Evolutionary conservation across 2,329 filamentous ascomycete genomes (phyloP).

Genomic region (Colletotrichum truncatum): DNA sequence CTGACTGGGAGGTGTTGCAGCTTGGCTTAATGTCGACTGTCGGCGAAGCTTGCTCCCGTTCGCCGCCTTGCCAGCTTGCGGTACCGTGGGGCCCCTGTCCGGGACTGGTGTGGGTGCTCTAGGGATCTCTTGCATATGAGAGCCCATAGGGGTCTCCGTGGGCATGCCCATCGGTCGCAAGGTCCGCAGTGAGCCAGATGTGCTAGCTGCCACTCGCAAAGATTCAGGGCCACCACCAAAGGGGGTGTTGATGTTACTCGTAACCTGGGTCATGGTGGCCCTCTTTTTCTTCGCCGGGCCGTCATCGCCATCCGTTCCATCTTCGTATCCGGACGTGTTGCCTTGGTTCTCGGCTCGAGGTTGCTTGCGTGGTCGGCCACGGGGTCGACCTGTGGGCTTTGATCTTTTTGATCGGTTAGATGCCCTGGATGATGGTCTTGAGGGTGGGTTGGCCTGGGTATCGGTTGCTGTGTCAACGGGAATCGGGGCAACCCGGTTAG

Average conservation of each 20-base stretch:
- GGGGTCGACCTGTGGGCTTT: conserved; percentile 61
- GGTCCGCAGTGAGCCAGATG: conserved; percentile 84
- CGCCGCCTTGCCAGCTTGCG: conserved; percentile 39
- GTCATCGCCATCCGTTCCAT: conserved; percentile 69
- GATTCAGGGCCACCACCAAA: conserved; percentile 82
- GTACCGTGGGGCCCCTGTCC: conserved; percentile 44
- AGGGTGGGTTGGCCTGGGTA: conserved; percentile 50
- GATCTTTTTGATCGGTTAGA: conserved; percentile 55
- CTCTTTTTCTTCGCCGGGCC: conserved; percentile 73
- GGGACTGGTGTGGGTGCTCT: conserved; percentile 82
- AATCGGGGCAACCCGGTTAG: conserved; percentile 45
- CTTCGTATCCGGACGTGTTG: conserved; percentile 80
- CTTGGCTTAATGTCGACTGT: conserved; percentile 66
- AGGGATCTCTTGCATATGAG: conserved; percentile 75
- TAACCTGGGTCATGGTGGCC: conserved; percentile 78
- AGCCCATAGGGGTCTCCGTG: conserved; percentile 51
- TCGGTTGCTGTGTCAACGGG: conserved; percentile 38
- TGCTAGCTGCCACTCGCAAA: conserved; percentile 89
- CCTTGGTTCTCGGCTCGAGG: conserved; percentile 57
- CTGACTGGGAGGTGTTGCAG: conserved; percentile 42
- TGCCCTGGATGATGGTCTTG: conserved; percentile 68
- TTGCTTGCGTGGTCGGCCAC: conserved; percentile 65
- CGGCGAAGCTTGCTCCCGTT: conserved; percentile 64
- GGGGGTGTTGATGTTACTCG: conserved; percentile 75
- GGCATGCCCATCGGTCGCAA: conserved; percentile 76